Evolutionary conservation across 1,284 basidiomycete species (phyloP).

Genomic region (Boletus semigastroideus): DNA sequence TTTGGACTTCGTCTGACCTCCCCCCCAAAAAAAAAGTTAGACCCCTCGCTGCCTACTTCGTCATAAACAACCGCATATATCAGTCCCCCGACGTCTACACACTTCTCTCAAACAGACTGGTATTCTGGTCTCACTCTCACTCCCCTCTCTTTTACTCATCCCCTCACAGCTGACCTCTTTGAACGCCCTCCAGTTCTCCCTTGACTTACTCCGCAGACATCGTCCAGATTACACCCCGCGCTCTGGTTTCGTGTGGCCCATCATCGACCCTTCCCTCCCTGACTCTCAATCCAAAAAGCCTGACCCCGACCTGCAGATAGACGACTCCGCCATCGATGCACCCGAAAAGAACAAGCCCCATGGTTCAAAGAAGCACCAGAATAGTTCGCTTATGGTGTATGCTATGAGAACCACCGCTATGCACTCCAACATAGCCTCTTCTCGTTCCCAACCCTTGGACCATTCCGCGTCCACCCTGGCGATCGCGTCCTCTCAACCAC

Average conservation of each 20-base stretch:
- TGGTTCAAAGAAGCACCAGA: constrained; percentile 57
- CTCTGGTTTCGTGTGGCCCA: constrained; percentile 79
- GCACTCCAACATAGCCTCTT: constrained; percentile 57
- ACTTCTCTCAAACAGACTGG: constrained; percentile 78
- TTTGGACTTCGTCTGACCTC: not conserved
- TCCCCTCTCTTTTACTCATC: constrained; percentile 4
- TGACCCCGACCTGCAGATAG: constrained; percentile 25
- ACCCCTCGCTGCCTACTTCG: constrained; percentile 78
- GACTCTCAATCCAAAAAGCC: constrained; percentile 48
- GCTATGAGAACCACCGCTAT: constrained; percentile 75
- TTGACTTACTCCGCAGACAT: constrained; percentile 66
- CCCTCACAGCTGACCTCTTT: constrained; percentile 62
- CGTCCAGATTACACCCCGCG: constrained; percentile 77
- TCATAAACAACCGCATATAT: constrained; percentile 84
- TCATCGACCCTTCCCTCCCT: constrained; percentile 52
- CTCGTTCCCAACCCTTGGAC: constrained; percentile 31
- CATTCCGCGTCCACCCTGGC: constrained; percentile 34
- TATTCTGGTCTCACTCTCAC: constrained; percentile 29
- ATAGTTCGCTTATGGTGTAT: constrained; percentile 63
- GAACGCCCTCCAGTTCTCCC: constrained; percentile 68
- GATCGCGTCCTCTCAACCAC: constrained; percentile 37
- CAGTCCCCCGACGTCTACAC: constrained; percentile 82
- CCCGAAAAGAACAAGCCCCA: constrained; percentile 30
- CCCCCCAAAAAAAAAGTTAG: constrained; percentile 45
- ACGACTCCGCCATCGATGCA: constrained; percentile 25